Evolutionary conservation across 306 rosid species (phyloP), one percentile per base, ranked within the genome.

Genomic region (Hippophae tibetana): DNA sequence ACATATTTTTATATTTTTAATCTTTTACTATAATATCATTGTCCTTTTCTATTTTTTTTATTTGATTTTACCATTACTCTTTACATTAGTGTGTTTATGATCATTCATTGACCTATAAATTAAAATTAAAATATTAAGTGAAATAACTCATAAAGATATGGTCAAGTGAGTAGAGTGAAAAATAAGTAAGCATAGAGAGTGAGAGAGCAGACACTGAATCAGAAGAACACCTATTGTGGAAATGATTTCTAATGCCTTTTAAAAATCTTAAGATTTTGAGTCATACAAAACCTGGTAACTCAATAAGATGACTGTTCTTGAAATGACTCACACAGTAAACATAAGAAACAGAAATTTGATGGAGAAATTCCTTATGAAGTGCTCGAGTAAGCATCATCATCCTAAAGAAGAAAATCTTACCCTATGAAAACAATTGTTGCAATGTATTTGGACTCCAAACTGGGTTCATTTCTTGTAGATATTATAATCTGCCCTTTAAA

Each of bases 401-500:
- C 53, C 14, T 49, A 7, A 42, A 76, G 52, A 27, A 69, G 56
- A 66, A 71, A 55, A 68, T 31, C 81, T 72, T 74, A 92, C 98
- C 96, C 87, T 48, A 83, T 75, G 45, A 74, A 47, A 63, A 92
- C 81, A 67, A 92, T 85, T 10, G 96, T 92, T 69, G 85, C 76
- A 38, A 85, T 44, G 61, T 79, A 73, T 80, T 85, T 81, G 65
- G 96, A 87, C 84, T 85, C 87, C 47, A 92, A 64, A 69, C 76
- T 73, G 23, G 84, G 87, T 73, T 87, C 96, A 59, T 65, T 69
- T 68, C 76, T 56, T 47, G 81, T 60, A 54, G 86, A 79, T 63
- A 92, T 47, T 69, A 92, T 56, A 62, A 92, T 69, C 62, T 88
- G 85, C 55, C 77, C 67, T 3, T 60, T 64, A 74, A 76, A 87